Conservation (phyloP, 1,284 basidiomycete genomes). For the Takashimella tepidaria region DNA sequence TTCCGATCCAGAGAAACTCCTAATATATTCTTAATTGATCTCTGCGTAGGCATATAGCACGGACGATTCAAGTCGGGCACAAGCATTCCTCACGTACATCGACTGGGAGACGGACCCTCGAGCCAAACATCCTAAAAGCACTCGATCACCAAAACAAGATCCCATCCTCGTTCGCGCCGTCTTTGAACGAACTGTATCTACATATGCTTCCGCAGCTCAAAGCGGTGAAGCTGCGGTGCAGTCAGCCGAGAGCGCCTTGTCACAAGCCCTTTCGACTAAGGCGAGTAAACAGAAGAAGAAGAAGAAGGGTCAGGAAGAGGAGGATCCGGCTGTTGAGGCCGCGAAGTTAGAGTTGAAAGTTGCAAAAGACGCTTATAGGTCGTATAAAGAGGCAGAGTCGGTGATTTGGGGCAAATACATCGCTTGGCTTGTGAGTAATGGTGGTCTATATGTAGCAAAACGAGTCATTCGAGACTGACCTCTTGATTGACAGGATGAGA, state of each 20-base stretch:
- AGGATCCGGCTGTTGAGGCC: conserved; percentile 50
- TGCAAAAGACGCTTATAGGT: conserved; percentile 4
- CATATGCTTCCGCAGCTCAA: conserved; percentile 53
- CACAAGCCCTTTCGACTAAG: too few species aligned
- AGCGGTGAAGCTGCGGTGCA: conserved; percentile 6
- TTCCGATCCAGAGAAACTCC: too few species aligned
- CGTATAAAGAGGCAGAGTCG: conserved; percentile 40
- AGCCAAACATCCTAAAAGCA: conserved; percentile 53
- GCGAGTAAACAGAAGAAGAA: conserved; percentile 1
- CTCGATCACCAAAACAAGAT: conserved; percentile 47
- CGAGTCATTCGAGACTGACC: background rate
- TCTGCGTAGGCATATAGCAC: conserved; percentile 11
- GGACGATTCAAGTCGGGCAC: conserved; percentile 18
- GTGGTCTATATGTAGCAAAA: background rate
- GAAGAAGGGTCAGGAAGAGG: conserved; percentile 54
- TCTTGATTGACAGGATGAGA: background rate
- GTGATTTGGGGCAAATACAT: conserved; percentile 37
- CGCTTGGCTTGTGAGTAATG: conserved; percentile 17
- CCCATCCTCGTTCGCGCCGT: conserved; percentile 57
- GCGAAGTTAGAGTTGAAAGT: conserved; percentile 15
- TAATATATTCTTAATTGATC: too few species aligned
- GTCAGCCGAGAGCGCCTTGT: conserved; percentile 54
- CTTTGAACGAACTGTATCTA: conserved; percentile 72
- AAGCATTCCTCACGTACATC: conserved; percentile 31
- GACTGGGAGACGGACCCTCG: conserved; percentile 43